Evolutionary conservation across 1,139 yeast genomes (phyloP).

Genomic region (Diutina rugosa): DNA sequence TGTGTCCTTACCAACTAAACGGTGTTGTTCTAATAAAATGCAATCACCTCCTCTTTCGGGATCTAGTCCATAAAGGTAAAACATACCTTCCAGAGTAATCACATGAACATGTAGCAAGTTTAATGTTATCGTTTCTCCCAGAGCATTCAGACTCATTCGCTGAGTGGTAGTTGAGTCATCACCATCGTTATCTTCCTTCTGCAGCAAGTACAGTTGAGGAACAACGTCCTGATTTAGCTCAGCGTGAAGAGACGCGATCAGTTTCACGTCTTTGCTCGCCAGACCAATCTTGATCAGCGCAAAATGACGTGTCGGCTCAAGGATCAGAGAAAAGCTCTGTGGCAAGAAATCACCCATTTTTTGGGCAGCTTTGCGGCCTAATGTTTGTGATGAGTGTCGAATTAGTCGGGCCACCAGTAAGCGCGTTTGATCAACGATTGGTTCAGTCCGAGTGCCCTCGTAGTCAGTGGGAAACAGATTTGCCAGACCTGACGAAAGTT

Average conservation of each 20-base stretch:
- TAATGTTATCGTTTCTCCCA: slow-evolving; percentile 27
- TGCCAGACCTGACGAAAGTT: slow-evolving; percentile 27
- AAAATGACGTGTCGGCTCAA: slow-evolving; percentile 89
- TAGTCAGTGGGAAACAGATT: slow-evolving; percentile 14
- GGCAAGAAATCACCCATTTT: slow-evolving; percentile 84
- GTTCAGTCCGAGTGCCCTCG: slow-evolving; percentile 31
- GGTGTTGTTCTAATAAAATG: slow-evolving; percentile 58
- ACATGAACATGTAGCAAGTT: slow-evolving; percentile 58
- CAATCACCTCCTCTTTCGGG: slow-evolving; percentile 93
- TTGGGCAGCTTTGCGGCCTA: slow-evolving; percentile 72
- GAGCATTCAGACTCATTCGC: not conserved
- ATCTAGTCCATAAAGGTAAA: slow-evolving; percentile 77
- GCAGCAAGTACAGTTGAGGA: slow-evolving; percentile 18
- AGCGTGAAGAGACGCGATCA: slow-evolving; percentile 40
- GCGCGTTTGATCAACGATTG: slow-evolving; percentile 57
- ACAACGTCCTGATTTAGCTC: slow-evolving; percentile 27
- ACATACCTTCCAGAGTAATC: slow-evolving; percentile 77
- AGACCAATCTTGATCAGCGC: slow-evolving; percentile 82
- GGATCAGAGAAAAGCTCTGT: slow-evolving; percentile 66
- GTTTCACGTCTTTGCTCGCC: slow-evolving; percentile 43
- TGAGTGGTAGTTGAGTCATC: slow-evolving; percentile 4
- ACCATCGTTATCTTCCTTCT: slow-evolving; percentile 8
- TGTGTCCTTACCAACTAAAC: slow-evolving; percentile 19
- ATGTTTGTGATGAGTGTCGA: slow-evolving; percentile 40
- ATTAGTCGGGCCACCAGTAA: slow-evolving; percentile 51